Conservation (phyloP, 2,329 filamentous ascomycete genomes). For the Penicillium sp. region DNA sequence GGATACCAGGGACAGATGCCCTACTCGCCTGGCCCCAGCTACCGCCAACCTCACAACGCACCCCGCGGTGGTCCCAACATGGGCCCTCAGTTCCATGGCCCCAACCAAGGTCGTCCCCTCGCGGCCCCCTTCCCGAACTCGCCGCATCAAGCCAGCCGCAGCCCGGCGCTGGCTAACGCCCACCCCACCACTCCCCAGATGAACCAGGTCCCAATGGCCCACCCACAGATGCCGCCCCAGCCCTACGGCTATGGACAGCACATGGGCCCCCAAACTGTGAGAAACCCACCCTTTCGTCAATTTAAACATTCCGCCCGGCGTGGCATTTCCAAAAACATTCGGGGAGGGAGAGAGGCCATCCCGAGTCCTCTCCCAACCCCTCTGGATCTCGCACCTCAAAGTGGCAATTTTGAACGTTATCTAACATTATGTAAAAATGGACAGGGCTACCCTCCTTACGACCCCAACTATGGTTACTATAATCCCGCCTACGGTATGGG, state of each 20-base stretch:
- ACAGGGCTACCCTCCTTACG: slow-evolving; percentile 57
- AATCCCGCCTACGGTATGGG: slow-evolving; percentile 49
- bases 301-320: slow-evolving; percentile 29
- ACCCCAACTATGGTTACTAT: slow-evolving; percentile 40
- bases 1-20: slow-evolving; percentile 54
- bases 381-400: slow-evolving; percentile 68
- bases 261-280: slow-evolving; percentile 63
- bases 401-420: slow-evolving; percentile 69
- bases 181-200: slow-evolving; percentile 71
- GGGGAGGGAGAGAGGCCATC: neutral
- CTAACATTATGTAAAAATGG: slow-evolving; percentile 62
- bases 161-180: slow-evolving; percentile 65
- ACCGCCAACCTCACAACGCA: slow-evolving; percentile 53
- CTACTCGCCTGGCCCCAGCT: slow-evolving; percentile 56
- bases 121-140: slow-evolving; percentile 59
- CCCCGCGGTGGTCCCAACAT: slow-evolving; percentile 53
- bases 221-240: slow-evolving; percentile 63
- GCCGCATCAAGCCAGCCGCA: slow-evolving; percentile 63
- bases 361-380: slow-evolving; percentile 6
- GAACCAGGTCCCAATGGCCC: slow-evolving; percentile 68
- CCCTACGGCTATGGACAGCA: slow-evolving; percentile 59
- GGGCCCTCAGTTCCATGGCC: slow-evolving; percentile 52
- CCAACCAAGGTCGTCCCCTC: slow-evolving; percentile 43
- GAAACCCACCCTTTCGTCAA: slow-evolving; percentile 43
- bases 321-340: slow-evolving; percentile 25